Percentiles rank a stretch among this genome's conserved stretches.
These are phyloP conservation scores for Pugionium dolabratum DNA, from an alignment of 345 rosid genomes.

Conservation along the genomic window DNA sequence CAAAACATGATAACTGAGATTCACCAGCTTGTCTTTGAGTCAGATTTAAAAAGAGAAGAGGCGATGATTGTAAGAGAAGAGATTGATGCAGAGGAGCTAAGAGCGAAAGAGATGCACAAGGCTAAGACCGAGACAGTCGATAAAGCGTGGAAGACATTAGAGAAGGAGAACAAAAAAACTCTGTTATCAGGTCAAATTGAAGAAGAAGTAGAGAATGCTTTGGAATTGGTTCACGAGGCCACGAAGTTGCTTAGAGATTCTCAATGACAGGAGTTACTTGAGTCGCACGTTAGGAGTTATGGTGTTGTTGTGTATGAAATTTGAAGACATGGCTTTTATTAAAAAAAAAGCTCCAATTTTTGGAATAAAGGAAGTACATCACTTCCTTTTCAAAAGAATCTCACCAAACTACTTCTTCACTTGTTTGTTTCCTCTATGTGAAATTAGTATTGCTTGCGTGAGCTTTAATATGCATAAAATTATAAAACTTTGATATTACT, in stretches of 20 bases:
- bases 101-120: slow-evolving; percentile 45
- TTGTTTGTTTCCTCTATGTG: no score
- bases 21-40: slow-evolving; percentile 57
- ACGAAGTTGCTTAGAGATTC: slow-evolving; percentile 37
- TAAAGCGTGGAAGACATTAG: slow-evolving; percentile 42
- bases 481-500: no score
- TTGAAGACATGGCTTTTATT: no score
- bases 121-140: slow-evolving; percentile 37
- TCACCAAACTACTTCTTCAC: no score
- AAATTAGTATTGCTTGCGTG: no score
- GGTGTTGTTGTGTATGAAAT: no score
- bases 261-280: background rate
- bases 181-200: slow-evolving; percentile 46
- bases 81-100: slow-evolving; percentile 34
- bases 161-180: background rate
- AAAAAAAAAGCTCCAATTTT: no score
- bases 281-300: no score
- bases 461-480: no score
- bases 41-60: slow-evolving; percentile 59
- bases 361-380: no score
- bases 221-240: slow-evolving; percentile 50
- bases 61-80: slow-evolving; percentile 51
- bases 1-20: slow-evolving; percentile 54
- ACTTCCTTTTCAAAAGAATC: no score
- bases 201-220: slow-evolving; percentile 45